Evolutionary conservation across 2,329 filamentous ascomycete species (phyloP).

Genomic region (Truncatella angustata): DNA sequence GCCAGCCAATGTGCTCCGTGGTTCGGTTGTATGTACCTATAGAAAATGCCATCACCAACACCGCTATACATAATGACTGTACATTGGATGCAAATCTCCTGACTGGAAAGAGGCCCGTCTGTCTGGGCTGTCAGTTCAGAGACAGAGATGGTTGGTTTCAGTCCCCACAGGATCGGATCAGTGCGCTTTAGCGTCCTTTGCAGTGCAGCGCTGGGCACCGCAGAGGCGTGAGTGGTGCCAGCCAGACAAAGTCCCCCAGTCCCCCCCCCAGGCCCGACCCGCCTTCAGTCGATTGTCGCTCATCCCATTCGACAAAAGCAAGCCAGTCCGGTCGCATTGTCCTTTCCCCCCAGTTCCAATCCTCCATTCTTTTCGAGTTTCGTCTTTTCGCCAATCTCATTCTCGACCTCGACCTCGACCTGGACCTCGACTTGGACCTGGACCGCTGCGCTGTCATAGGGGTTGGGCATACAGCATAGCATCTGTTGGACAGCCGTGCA

Average conservation of each 20-base stretch:
- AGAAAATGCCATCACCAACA: no score
- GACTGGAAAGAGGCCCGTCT: no score
- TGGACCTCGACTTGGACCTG: no score
- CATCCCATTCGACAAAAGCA: constrained; percentile 6
- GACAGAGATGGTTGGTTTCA: no score
- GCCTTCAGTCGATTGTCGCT: neutral
- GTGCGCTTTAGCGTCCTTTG: neutral
- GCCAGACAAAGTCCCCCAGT: no score
- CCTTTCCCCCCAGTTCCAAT: neutral
- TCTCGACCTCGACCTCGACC: neutral
- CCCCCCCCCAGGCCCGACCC: neutral
- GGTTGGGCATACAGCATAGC: no score
- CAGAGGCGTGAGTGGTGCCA: neutral
- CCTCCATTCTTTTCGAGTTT: constrained; percentile 5
- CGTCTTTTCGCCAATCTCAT: neutral
- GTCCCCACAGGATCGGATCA: no score
- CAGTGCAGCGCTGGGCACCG: neutral
- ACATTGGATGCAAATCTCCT: no score
- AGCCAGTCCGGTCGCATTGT: constrained; percentile 6
- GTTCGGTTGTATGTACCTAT: no score
- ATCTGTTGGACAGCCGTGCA: neutral
- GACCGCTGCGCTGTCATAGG: neutral
- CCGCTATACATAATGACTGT: no score
- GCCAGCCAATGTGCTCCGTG: no score
- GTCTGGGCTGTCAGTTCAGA: no score